Evolutionary conservation across 106 monocot genomes (phyloP).

Genomic region (Narthecium ossifragum): DNA sequence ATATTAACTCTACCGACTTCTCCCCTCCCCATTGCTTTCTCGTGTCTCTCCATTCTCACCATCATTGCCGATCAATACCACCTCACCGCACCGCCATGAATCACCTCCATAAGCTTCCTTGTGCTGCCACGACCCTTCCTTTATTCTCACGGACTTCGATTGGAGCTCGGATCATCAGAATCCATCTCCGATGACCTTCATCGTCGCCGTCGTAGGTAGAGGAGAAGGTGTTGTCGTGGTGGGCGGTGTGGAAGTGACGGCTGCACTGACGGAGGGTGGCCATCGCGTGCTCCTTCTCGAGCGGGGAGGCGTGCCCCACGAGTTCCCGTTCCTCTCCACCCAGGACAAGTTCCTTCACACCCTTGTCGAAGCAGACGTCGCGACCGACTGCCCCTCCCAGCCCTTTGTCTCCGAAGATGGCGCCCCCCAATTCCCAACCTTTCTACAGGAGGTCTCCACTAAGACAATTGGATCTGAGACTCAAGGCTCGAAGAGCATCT

Average conservation of each 20-base stretch:
- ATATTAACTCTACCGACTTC: too few species aligned
- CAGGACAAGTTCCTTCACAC: constrained; percentile 52
- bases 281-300: constrained; percentile 57
- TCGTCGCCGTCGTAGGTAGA: constrained; percentile 34
- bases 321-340: constrained; percentile 43
- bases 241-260: constrained; percentile 63
- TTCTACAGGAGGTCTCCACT: constrained; percentile 39
- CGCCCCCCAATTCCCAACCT: too few species aligned
- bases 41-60: too few species aligned
- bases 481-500: constrained; percentile 64
- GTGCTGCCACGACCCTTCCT: too few species aligned
- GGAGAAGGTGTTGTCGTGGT: constrained; percentile 56
- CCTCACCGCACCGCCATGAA: too few species aligned
- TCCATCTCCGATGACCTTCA: too few species aligned
- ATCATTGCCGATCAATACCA: too few species aligned
- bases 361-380: constrained; percentile 19
- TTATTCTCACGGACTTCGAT: too few species aligned
- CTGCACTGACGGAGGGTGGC: constrained; percentile 41
- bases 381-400: constrained; percentile 51
- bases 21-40: too few species aligned
- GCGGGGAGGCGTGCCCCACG: constrained; percentile 55
- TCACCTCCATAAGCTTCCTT: too few species aligned
- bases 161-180: too few species aligned
- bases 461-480: constrained; percentile 81
- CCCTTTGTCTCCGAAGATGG: constrained; percentile 65